Conservation (phyloP, 1,284 basidiomycete genomes). For the Cryptococcus sp. region DNA sequence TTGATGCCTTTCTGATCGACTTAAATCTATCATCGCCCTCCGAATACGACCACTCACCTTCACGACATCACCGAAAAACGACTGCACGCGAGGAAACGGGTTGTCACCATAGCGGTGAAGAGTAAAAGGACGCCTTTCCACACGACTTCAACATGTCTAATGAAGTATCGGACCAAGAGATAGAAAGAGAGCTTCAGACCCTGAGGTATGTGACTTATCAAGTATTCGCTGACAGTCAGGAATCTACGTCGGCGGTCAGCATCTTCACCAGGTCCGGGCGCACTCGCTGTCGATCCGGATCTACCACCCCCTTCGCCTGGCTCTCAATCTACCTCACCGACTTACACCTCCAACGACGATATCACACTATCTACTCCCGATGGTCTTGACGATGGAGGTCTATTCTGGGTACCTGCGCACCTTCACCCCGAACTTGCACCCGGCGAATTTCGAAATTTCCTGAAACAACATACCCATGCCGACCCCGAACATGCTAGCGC, state of each 20-base stretch:
- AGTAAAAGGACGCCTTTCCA: too few species aligned
- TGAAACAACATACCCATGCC: conserved; percentile 77
- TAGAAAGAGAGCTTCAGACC: conserved; percentile 78
- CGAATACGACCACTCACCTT: too few species aligned
- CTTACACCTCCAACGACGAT: conserved; percentile 42
- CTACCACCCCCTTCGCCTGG: conserved; percentile 55
- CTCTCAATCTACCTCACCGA: conserved; percentile 6
- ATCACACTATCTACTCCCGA: conserved; percentile 38
- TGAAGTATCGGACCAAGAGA: conserved; percentile 48
- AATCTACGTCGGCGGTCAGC: conserved; percentile 76
- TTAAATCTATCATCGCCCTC: too few species aligned
- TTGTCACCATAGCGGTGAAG: conserved; percentile 4
- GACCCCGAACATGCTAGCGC: conserved; percentile 54
- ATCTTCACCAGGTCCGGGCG: conserved; percentile 65
- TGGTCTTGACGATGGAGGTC: conserved; percentile 41
- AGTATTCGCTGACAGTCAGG: conserved; percentile 34
- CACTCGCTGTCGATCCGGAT: conserved; percentile 79
- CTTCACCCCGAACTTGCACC: conserved; percentile 97
- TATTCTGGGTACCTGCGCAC: conserved; percentile 97
- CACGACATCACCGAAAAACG: too few species aligned
- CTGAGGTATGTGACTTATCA: conserved; percentile 50
- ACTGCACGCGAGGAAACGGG: too few species aligned
- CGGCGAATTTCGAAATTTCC: conserved; percentile 87
- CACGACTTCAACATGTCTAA: conserved; percentile 1
- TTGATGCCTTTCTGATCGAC: too few species aligned